Evolutionary conservation across 306 rosid species (phyloP).

Genomic region (Vigna unguiculata): DNA sequence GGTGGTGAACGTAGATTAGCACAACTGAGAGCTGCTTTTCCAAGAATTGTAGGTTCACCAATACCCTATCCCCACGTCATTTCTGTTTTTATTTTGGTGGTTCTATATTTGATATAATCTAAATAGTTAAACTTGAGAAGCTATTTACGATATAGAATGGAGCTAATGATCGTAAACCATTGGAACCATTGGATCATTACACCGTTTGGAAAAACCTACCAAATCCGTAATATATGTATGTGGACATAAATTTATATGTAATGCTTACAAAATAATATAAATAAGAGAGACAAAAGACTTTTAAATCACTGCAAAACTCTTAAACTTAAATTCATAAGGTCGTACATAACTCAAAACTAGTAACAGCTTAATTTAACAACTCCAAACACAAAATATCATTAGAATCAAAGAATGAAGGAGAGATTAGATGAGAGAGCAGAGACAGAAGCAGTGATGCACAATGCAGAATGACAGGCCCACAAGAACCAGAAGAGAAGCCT

Average conservation of each 20-base stretch:
- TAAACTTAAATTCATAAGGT: neutral
- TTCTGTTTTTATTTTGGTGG: neutral
- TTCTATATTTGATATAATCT: neutral
- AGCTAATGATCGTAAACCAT: neutral
- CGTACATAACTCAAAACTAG: neutral
- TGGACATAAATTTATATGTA: neutral
- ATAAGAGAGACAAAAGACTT: neutral
- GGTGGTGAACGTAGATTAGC: conserved; percentile 88
- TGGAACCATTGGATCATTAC: neutral
- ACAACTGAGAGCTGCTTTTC: conserved; percentile 78
- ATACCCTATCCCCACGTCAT: neutral
- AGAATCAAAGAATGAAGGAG: neutral
- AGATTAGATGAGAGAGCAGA: neutral
- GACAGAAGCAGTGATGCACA: neutral
- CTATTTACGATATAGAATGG: neutral
- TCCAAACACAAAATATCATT: neutral
- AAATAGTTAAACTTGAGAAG: neutral
- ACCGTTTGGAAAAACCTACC: neutral
- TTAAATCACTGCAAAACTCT: neutral
- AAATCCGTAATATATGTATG: neutral
- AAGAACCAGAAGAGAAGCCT: neutral
- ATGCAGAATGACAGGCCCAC: neutral
- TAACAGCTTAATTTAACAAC: neutral
- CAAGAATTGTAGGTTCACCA: conserved; percentile 68
- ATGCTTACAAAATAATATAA: neutral